Percentiles rank a stretch among this genome's conserved stretches.
Evolutionary conservation across 768 basidiomycete genomes (phyloP).

Genomic region (Tulasnella sp.): DNA sequence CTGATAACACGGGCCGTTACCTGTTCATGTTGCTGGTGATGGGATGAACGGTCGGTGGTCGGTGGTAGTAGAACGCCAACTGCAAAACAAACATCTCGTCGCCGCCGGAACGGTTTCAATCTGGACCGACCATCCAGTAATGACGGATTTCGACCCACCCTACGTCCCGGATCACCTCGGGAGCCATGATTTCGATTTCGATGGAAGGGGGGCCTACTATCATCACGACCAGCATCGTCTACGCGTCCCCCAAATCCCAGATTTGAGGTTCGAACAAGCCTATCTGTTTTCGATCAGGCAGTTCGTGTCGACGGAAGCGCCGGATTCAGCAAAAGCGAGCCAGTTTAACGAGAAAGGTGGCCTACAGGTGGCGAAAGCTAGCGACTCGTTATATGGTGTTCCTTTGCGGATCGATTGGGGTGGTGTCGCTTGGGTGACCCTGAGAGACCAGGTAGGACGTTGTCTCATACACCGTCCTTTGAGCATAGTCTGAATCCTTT

Average conservation of each 20-base stretch:
- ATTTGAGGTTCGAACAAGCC: constrained; percentile 22
- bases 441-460: constrained; percentile 20
- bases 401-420: constrained; percentile 19
- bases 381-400: constrained; percentile 14
- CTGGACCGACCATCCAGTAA: too few species aligned
- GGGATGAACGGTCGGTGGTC: not conserved
- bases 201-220: not conserved
- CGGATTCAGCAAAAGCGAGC: not conserved
- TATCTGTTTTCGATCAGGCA: constrained; percentile 20
- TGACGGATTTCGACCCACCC: not conserved
- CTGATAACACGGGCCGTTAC: not conserved
- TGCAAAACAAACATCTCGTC: too few species aligned
- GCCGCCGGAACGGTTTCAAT: too few species aligned
- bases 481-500: not conserved
- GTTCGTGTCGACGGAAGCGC: constrained; percentile 15
- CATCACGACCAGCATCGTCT: not conserved
- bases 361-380: not conserved
- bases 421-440: constrained; percentile 18
- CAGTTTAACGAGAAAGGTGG: not conserved
- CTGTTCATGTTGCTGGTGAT: not conserved
- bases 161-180: not conserved
- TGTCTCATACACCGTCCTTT: not conserved
- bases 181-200: not conserved
- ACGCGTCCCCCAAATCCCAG: constrained; percentile 20
- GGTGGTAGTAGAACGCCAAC: not conserved